Conservation (phyloP, 371 early-diverging fungal genomes). For the Mortierella sp. region DNA sequence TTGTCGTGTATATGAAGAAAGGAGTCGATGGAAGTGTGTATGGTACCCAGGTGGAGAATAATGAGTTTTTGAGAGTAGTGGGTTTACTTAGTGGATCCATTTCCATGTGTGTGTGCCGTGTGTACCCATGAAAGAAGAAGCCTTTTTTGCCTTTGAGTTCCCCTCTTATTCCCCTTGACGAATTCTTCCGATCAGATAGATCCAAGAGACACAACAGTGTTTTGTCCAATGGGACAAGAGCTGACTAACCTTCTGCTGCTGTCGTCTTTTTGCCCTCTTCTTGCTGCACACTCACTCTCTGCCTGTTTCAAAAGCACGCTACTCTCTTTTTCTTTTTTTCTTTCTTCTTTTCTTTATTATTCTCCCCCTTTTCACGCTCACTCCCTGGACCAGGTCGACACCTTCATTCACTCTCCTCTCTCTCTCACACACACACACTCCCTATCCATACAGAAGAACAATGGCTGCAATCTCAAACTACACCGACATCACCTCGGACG, state of each 20-base stretch:
- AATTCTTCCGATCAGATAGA: conserved; percentile 9
- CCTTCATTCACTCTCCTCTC: too few species aligned
- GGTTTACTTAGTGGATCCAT: neutral
- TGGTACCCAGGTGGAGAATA: conserved; percentile 2
- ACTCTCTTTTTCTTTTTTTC: neutral
- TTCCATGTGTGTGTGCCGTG: neutral
- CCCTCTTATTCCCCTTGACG: neutral
- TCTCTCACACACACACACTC: neutral
- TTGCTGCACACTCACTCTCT: neutral
- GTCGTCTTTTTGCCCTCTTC: neutral
- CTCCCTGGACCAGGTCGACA: neutral
- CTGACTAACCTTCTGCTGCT: conserved; percentile 3
- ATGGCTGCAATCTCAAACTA: conserved; percentile 38
- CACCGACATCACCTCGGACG: conserved; percentile 55
- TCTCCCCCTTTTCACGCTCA: neutral
- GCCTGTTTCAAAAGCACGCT: conserved; percentile 4
- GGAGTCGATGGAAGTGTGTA: neutral
- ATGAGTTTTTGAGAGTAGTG: neutral
- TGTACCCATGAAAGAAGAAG: neutral
- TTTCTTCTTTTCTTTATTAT: neutral
- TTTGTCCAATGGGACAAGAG: conserved; percentile 6
- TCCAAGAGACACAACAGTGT: neutral
- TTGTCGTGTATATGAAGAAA: neutral
- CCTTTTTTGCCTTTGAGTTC: too few species aligned
- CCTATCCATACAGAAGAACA: neutral